Conservation (phyloP, 176 grass and related monocot genomes). For the Alloteropsis semialata region DNA sequence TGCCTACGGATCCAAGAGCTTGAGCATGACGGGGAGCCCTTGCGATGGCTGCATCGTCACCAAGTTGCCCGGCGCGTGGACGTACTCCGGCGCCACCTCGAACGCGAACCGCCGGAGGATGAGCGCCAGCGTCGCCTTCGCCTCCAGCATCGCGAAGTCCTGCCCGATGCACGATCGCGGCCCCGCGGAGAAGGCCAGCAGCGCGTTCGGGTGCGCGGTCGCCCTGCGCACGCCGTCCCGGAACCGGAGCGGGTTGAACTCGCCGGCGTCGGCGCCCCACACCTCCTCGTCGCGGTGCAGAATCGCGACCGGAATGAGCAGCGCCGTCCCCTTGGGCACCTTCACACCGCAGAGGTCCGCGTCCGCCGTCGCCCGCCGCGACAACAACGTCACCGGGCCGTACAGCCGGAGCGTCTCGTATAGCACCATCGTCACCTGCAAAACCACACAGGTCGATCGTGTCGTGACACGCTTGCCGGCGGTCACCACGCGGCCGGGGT, state of each 20-base stretch:
- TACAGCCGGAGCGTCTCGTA: too few relatives aligned
- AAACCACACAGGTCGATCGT: too few relatives aligned
- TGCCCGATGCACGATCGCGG: conserved; percentile 49
- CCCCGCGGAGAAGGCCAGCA: conserved; percentile 39
- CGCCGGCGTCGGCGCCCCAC: conserved; percentile 38
- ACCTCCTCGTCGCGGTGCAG: conserved; percentile 38
- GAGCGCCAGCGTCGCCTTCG: conserved; percentile 23
- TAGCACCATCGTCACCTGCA: too few relatives aligned
- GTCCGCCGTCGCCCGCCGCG: too few relatives aligned
- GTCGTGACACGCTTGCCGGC: too few relatives aligned
- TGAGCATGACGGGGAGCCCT: conserved; percentile 39
- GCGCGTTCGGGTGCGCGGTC: conserved; percentile 28
- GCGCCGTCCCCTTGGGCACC: conserved; percentile 12
- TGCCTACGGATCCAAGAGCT: conserved; percentile 27
- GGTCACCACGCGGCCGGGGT: too few relatives aligned
- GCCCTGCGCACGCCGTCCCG: conserved; percentile 23
- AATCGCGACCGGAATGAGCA: conserved; percentile 14
- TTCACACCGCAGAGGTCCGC: too few relatives aligned
- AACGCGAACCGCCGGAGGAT: conserved; percentile 48
- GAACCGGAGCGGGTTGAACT: conserved; percentile 34
- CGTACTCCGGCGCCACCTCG: conserved; percentile 37
- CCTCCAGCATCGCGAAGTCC: conserved; percentile 59
- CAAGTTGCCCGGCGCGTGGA: conserved; percentile 37
- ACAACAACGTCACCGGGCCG: too few relatives aligned
- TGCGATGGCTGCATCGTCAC: conserved; percentile 20